Conservation (phyloP, 345 rosid species). For the Salix caprea region DNA sequence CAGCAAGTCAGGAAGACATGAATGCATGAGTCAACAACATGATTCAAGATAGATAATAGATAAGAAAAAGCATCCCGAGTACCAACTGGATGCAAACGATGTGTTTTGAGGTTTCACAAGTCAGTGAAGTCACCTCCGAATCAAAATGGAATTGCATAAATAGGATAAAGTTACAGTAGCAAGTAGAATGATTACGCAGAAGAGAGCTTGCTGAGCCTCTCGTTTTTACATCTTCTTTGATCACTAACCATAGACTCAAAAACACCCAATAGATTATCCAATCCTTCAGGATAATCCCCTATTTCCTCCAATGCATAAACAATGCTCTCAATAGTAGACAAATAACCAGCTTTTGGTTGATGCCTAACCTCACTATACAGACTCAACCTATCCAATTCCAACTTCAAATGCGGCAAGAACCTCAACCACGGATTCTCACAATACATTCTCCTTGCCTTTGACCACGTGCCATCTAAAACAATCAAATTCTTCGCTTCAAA, state of each 20-base stretch:
- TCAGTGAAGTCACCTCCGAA: neutral
- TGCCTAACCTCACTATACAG: constrained; percentile 65
- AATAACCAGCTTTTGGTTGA: constrained; percentile 70
- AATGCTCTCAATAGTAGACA: constrained; percentile 83
- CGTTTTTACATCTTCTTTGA: constrained; percentile 63
- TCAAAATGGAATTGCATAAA: neutral
- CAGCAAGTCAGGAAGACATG: too few species aligned
- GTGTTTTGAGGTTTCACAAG: too few species aligned
- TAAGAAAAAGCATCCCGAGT: too few species aligned
- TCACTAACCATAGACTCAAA: constrained; percentile 74
- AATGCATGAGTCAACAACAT: too few species aligned
- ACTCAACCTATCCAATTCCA: constrained; percentile 54
- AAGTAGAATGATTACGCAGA: neutral
- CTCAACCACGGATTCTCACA: constrained; percentile 86
- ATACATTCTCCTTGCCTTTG: constrained; percentile 73
- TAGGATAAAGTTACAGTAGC: neutral
- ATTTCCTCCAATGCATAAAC: constrained; percentile 59
- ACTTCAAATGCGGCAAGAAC: constrained; percentile 67
- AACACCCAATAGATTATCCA: constrained; percentile 64
- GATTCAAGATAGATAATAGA: too few species aligned
- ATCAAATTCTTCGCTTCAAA: constrained; percentile 58
- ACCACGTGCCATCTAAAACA: constrained; percentile 86
- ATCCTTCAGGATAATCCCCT: constrained; percentile 42
- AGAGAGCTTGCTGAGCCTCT: constrained; percentile 35
- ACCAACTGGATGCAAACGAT: too few species aligned